phyloP scores from a whole-genome alignment of 2,329 filamentous ascomycete species.

The Penicillium sp. region DNA sequence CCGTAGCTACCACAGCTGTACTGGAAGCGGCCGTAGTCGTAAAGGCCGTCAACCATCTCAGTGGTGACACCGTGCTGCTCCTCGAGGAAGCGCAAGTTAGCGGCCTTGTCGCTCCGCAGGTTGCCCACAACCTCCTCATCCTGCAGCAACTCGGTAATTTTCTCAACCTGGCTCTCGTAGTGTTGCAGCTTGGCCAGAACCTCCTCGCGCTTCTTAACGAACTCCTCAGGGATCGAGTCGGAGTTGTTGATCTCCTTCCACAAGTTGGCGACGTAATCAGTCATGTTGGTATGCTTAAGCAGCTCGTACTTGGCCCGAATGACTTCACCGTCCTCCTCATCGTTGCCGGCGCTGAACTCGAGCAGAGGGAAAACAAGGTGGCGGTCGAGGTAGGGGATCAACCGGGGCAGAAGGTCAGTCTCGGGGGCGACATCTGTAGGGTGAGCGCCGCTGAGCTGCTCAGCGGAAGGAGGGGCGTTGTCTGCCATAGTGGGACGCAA shows the following conservation, averaged over 20 bases:
- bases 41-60: conserved; percentile 94
- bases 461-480: conserved; percentile 49
- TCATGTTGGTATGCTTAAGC: conserved; percentile 98
- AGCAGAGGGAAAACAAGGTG: conserved; percentile 96
- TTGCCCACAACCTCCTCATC: conserved; percentile 89
- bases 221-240: conserved; percentile 76
- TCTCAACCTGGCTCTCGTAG: conserved; percentile 82
- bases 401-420: conserved; percentile 80
- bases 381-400: conserved; percentile 89
- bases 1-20: conserved; percentile 96
- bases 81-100: conserved; percentile 97
- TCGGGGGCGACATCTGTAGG: conserved; percentile 62
- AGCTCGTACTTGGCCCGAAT: conserved; percentile 88
- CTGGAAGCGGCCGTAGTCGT: conserved; percentile 95
- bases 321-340: conserved; percentile 76
- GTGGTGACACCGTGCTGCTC: conserved; percentile 92
- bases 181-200: conserved; percentile 80
- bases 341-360: conserved; percentile 81
- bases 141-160: conserved; percentile 82
- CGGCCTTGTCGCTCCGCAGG: conserved; percentile 92
- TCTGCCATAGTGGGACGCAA: conserved; percentile 51
- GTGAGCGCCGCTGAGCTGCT: conserved; percentile 51
- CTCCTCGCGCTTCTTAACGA: conserved; percentile 82
- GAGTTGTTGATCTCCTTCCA: conserved; percentile 86
- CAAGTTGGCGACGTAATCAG: conserved; percentile 89